These are phyloP conservation scores for Brachypodium distachyon DNA, from an alignment of 202 grass and related monocot species.

Conservation along the genomic window DNA sequence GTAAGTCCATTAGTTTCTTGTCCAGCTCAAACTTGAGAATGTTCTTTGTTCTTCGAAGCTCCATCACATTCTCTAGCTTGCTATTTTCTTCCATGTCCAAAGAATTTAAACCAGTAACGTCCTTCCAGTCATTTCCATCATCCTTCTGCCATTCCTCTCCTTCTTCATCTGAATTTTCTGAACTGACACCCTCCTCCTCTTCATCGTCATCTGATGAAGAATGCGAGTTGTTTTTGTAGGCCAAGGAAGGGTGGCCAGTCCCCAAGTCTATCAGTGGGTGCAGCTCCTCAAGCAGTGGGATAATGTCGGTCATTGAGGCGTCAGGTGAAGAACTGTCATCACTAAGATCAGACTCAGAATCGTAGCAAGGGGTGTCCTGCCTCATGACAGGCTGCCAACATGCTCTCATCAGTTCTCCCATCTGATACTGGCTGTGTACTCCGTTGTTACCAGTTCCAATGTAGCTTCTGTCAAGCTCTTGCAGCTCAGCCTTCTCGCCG, in stretches of 20 bases:
- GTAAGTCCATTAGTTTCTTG: conserved; percentile 37
- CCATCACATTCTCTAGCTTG: conserved; percentile 21
- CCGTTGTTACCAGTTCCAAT: background rate
- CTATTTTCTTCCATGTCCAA: background rate
- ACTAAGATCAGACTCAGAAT: conserved; percentile 26
- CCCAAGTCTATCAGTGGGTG: conserved; percentile 14
- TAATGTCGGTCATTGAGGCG: conserved; percentile 28
- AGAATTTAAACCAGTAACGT: background rate
- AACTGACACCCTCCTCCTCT: background rate
- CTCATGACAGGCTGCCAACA: conserved; percentile 37
- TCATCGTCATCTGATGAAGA: conserved; percentile 25
- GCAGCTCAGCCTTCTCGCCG: background rate
- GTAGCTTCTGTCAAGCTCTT: conserved; percentile 2
- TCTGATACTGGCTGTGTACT: background rate
- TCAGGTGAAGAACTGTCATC: conserved; percentile 26
- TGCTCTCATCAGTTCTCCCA: conserved; percentile 42
- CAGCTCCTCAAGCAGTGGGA: conserved; percentile 43
- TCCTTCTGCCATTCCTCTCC: conserved; percentile 7
- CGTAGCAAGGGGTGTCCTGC: conserved; percentile 27
- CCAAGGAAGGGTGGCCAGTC: background rate
- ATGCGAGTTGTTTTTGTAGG: background rate
- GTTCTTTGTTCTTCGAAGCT: conserved; percentile 39
- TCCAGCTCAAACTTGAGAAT: conserved; percentile 38
- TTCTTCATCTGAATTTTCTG: conserved; percentile 21
- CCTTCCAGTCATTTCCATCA: background rate